phyloP scores from a whole-genome alignment of 2,329 filamentous ascomycete genomes.

The Passalora sequoiae region DNA sequence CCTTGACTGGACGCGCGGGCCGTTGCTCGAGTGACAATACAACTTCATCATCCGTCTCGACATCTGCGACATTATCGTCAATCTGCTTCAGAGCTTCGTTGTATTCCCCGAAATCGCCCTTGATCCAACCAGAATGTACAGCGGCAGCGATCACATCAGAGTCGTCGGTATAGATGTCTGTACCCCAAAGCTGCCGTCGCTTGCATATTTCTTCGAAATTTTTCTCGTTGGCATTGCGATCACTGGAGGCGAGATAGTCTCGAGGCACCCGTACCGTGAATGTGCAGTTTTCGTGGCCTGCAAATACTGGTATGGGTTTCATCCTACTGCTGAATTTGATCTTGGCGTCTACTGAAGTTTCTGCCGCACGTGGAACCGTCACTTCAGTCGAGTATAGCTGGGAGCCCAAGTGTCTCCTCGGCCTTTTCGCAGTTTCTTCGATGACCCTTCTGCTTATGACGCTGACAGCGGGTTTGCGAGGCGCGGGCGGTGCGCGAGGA shows the following conservation, averaged over 20 bases:
- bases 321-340: constrained; percentile 58
- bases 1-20: constrained; percentile 55
- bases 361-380: constrained; percentile 36
- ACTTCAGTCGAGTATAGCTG: constrained; percentile 72
- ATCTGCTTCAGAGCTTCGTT: constrained; percentile 31
- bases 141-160: constrained; percentile 89
- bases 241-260: constrained; percentile 55
- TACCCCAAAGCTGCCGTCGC: constrained; percentile 81
- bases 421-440: constrained; percentile 63
- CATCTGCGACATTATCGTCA: constrained; percentile 30
- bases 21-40: constrained; percentile 17
- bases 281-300: constrained; percentile 80
- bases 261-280: constrained; percentile 82
- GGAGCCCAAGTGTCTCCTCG: constrained; percentile 76
- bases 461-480: constrained; percentile 60
- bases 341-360: constrained; percentile 45
- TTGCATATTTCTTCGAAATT: constrained; percentile 79
- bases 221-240: constrained; percentile 30
- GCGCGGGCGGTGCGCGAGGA: constrained; percentile 32
- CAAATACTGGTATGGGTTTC: constrained; percentile 68
- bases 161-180: constrained; percentile 91
- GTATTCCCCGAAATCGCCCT: constrained; percentile 71
- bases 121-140: constrained; percentile 88
- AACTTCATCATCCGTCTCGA: constrained; percentile 33
- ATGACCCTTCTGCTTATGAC: constrained; percentile 67